A percentile compares a stretch with the other conserved stretches of the same genome.
phyloP scores from a whole-genome alignment of 208 protist genomes.

The Strigomonas culicis region DNA sequence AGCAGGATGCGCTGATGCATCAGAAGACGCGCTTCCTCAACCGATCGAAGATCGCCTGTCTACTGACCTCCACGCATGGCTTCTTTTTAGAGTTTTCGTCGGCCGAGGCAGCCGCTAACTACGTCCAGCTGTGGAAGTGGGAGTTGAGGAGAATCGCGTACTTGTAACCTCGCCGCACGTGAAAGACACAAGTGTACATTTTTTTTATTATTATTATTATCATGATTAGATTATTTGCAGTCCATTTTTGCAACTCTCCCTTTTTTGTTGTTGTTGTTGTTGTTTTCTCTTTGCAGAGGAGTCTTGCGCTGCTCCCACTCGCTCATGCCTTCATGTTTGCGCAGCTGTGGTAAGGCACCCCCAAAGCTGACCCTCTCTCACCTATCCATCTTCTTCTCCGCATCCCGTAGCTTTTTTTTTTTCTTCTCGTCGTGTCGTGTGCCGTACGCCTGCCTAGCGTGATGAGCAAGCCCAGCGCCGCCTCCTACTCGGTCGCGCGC shows the following conservation, averaged over 20 bases:
- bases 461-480: conserved; percentile 12
- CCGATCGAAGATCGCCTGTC: conserved; percentile 34
- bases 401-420: not conserved
- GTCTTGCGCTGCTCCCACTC: no score
- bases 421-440: no score
- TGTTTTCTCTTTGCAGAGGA: no score
- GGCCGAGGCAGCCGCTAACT: conserved; percentile 29
- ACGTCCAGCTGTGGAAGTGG: conserved; percentile 24
- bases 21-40: conserved; percentile 26
- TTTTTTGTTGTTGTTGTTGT: not conserved
- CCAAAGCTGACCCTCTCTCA: not conserved
- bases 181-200: not conserved
- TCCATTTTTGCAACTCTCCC: no score
- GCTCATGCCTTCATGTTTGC: no score
- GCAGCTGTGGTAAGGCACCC: no score
- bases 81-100: conserved; percentile 49
- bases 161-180: not conserved
- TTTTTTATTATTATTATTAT: conserved; percentile 3
- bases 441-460: conserved; percentile 5
- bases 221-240: not conserved
- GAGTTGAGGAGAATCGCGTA: conserved; percentile 11
- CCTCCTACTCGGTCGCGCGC: conserved; percentile 28
- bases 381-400: not conserved
- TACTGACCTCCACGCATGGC: conserved; percentile 42
- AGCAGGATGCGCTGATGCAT: conserved; percentile 21